Evolutionary conservation across 1,284 basidiomycete genomes (phyloP), one percentile per base, ranked within the genome.

Genomic region (Ustilago cynodontis): DNA sequence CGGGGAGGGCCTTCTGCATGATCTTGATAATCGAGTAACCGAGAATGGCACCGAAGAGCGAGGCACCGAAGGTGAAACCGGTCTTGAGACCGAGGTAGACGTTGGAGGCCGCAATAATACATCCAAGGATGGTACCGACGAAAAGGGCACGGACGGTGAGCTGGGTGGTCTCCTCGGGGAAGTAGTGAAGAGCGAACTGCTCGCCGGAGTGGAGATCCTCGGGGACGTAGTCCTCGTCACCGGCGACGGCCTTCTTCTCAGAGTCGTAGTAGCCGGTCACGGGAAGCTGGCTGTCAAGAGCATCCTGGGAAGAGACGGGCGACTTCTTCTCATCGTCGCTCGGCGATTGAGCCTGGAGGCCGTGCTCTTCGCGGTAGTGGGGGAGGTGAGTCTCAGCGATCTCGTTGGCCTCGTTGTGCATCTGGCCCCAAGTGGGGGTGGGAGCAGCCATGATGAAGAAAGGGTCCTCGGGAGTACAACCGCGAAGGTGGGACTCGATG

Each of bases 51-150:
- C 90, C 91, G 77, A 91, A 91, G 16, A 91, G 86, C 59, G 90
- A 89, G 51, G 90, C 89, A 43, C 90, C 91, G 79, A 91, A 91
- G 18, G 90, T 86, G 78, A 86, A 85, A 35, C 91, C 90, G 1
- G 90, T 91, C 87, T 92, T 92, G 69, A 92, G 84, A 53, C 91
- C 90, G 39, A 92, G 89, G 83, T 92, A 91, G 68, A 92, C 89
- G 82, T 91, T 91, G 65, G 89, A 90, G 16, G 91, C 90, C 49
- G 89, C 89, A 28, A 90, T 88, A 71, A 92, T 78, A 29, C 89
- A 88, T 35, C 91, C 91, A n/a, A 91, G 87, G n/a, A 77, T 67
- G 77, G 89, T 89, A 63, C 91, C 91, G 54, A 91, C 89, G 41
- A 91, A 71, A 49, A 91, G 77, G 33, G 91, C 89, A 59, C 90